Percentiles rank a stretch among this genome's conserved stretches.
Evolutionary conservation across 2,329 filamentous ascomycete genomes (phyloP).

Genomic region (Fusarium caatingaense): DNA sequence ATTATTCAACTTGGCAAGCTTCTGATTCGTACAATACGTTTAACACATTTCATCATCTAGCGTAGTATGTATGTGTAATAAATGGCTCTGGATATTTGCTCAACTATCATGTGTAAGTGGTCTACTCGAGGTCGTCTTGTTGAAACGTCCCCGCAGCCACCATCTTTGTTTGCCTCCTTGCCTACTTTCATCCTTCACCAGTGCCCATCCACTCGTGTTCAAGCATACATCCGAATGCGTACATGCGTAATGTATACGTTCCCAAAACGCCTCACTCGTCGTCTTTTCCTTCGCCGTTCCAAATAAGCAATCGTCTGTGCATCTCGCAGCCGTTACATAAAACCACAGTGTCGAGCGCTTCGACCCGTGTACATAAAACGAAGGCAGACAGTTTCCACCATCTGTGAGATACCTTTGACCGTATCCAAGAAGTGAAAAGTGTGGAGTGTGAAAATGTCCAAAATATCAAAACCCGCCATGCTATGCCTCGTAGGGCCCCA

Average conservation of each 20-base stretch:
- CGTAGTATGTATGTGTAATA: conserved; percentile 25
- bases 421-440: conserved; percentile 34
- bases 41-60: conserved; percentile 33
- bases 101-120: conserved; percentile 28
- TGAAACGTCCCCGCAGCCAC: conserved; percentile 28
- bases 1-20: background rate
- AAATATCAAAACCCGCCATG: conserved; percentile 44
- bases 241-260: conserved; percentile 33
- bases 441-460: conserved; percentile 36
- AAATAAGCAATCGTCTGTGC: conserved; percentile 41
- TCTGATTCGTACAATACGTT: conserved; percentile 14
- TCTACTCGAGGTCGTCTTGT: background rate
- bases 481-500: conserved; percentile 33
- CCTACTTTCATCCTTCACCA: conserved; percentile 27
- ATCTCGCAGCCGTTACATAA: conserved; percentile 44
- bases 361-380: conserved; percentile 38
- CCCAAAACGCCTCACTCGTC: conserved; percentile 43
- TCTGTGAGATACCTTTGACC: conserved; percentile 25
- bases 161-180: conserved; percentile 33
- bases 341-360: conserved; percentile 45
- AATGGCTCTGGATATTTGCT: conserved; percentile 43
- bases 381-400: conserved; percentile 31
- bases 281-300: conserved; percentile 40
- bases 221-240: conserved; percentile 25
- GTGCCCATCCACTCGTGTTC: conserved; percentile 16